Conservation (phyloP, 2,329 filamentous ascomycete genomes). For the Fusarium equiseti region DNA sequence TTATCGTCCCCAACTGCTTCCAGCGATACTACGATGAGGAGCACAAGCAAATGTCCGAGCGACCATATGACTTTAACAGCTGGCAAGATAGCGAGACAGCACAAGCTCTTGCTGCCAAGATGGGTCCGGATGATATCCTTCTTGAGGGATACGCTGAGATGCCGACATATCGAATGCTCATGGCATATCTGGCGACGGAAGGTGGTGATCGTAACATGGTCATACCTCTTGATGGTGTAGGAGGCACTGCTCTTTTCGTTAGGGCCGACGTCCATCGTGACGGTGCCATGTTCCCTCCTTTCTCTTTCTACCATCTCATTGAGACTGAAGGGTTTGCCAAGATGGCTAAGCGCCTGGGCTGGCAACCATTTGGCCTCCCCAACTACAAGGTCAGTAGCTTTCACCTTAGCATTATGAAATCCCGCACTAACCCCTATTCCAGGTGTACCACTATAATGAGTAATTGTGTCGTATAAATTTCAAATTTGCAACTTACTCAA, state of each 20-base stretch:
- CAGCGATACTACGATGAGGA: conserved; percentile 82
- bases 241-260: conserved; percentile 90
- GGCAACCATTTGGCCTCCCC: conserved; percentile 87
- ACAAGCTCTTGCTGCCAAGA: conserved; percentile 77
- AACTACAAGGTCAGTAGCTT: conserved; percentile 86
- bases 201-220: conserved; percentile 69
- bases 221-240: conserved; percentile 89
- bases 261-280: conserved; percentile 98
- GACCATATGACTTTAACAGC: conserved; percentile 96
- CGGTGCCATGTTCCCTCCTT: conserved; percentile 98
- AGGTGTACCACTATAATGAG: conserved; percentile 94
- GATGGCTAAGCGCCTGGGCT: conserved; percentile 92
- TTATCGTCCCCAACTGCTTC: conserved; percentile 96
- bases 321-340: conserved; percentile 98
- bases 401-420: background rate
- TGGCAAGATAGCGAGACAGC: conserved; percentile 93
- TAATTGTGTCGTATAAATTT: conserved; percentile 56
- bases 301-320: conserved; percentile 95
- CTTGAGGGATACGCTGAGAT: conserved; percentile 94
- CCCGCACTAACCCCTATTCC: conserved; percentile 31
- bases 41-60: conserved; percentile 76
- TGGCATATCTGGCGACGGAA: conserved; percentile 81
- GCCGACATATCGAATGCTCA: conserved; percentile 89
- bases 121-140: conserved; percentile 92
- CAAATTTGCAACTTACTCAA: conserved; percentile 10